phyloP scores from a whole-genome alignment of 805 yeast genomes.

The Kregervanrija delftensis region DNA sequence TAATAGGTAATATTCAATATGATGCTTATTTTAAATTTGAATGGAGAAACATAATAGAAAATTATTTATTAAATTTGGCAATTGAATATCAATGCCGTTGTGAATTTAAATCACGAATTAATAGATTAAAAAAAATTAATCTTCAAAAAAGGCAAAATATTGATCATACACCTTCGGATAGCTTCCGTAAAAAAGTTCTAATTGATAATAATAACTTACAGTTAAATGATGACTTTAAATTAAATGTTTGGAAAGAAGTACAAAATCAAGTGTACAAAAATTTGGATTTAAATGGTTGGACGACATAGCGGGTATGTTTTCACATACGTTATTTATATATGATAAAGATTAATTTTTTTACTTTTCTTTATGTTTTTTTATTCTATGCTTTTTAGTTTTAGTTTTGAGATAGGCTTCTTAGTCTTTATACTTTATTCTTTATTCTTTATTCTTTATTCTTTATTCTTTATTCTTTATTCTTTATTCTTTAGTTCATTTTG shows the following conservation, averaged over 20 bases:
- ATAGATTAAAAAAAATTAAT: conserved; percentile 36
- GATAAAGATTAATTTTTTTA: not conserved
- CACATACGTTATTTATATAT: not conserved
- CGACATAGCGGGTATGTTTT: not conserved
- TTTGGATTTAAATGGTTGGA: conserved; percentile 41
- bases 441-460: not conserved
- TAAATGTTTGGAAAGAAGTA: conserved; percentile 55
- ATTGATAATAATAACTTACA: conserved; percentile 17
- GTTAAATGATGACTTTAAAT: conserved; percentile 50
- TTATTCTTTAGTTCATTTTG: not conserved
- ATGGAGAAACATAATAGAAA: conserved; percentile 72
- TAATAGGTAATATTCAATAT: conserved; percentile 14
- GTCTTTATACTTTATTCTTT: not conserved
- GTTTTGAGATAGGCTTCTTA: too few species aligned
- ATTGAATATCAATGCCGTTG: conserved; percentile 66
- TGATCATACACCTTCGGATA: conserved; percentile 1
- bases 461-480: not conserved
- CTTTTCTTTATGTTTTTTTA: not conserved
- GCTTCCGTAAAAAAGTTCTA: conserved; percentile 22
- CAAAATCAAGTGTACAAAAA: conserved; percentile 53
- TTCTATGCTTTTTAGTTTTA: not conserved
- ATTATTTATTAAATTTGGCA: conserved; percentile 54
- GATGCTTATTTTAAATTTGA: conserved; percentile 33
- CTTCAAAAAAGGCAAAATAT: conserved; percentile 8
- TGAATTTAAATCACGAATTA: conserved; percentile 51